Evolutionary conservation across 768 basidiomycete genomes (phyloP), one percentile per base, ranked within the genome.

Genomic region (Boletellus emodensis): DNA sequence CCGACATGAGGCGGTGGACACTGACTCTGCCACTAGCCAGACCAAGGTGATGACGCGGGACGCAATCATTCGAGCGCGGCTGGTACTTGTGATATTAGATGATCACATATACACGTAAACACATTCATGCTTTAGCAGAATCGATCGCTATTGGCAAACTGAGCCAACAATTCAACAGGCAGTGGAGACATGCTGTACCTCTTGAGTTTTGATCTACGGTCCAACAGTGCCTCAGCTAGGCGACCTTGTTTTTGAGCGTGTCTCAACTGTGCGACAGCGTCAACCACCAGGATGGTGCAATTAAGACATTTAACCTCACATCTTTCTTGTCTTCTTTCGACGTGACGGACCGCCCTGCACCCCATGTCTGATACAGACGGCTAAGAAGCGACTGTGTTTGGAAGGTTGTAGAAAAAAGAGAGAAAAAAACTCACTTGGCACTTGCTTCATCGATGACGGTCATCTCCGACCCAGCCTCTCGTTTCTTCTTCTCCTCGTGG

Each of bases 181-280:
- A 38, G 34, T 7, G 22, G 9, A 42, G n/a, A 62, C 67, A 30
- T 51, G 83, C 24, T 26, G 24, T 26, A 26, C 89, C 88, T 90
- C 70, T 93, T 93, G 47, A 93, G 74, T 65, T 93, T 93, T 17
- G 86, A 73, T 34, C 90, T 76, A 24, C 90, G 79, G 61, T 93
- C 87, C 28, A 93, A 72, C 66, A 93, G 64, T 7, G 85, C 84
- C 63, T 92, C 90, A 2, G 87, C 83, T 14, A 91, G 68, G n/a
- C 85, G 78, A 3, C 90, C 90, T 51, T 90, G 87, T 61, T 88
- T 84, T 52, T 76, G 75, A 13, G 91, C 91, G 42, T 76, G 77
- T 68, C 89, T 91, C 44, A 95, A 77, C 84, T 92, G 52, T 22
- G 35, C n/a, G 5, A 54, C 51, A 30, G 33, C 45, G 28, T 48